phyloP scores from a whole-genome alignment of 495 filamentous ascomycete species.

The Stereocaulon alpinum region DNA sequence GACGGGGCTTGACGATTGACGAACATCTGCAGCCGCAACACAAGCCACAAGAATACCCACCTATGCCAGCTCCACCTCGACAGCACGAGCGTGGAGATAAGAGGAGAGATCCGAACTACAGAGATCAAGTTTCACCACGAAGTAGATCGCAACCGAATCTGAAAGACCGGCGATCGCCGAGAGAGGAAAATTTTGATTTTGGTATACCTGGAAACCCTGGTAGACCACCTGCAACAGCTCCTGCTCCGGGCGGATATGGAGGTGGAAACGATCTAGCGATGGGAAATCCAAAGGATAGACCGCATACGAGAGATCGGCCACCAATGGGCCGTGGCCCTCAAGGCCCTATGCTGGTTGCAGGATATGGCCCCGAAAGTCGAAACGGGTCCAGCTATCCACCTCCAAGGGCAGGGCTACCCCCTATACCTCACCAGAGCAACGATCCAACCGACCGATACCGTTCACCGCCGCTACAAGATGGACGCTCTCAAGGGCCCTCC shows the following conservation, averaged over 20 bases:
- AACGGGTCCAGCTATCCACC: neutral
- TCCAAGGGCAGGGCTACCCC: neutral
- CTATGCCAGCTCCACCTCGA: slow-evolving; percentile 1
- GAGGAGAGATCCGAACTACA: slow-evolving; percentile 23
- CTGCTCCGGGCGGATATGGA: neutral
- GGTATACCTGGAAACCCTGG: slow-evolving; percentile 57
- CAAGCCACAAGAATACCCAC: slow-evolving; percentile 16
- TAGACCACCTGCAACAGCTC: slow-evolving; percentile 14
- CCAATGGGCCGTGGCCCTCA: slow-evolving; percentile 1
- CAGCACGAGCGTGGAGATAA: slow-evolving; percentile 4
- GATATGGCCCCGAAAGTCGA: neutral
- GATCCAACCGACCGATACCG: slow-evolving; percentile 7
- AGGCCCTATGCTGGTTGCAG: neutral
- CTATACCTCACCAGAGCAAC: neutral
- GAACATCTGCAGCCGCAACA: slow-evolving; percentile 34
- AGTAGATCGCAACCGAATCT: slow-evolving; percentile 61
- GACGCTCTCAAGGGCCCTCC: neutral
- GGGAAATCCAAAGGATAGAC: neutral
- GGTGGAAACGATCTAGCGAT: neutral
- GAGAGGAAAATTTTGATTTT: slow-evolving; percentile 50
- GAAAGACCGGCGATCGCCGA: slow-evolving; percentile 39
- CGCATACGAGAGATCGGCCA: neutral
- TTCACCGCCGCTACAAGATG: slow-evolving; percentile 7
- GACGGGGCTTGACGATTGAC: slow-evolving; percentile 35
- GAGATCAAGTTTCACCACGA: slow-evolving; percentile 29